Base-by-base conservation (phyloP, 352 stramenopile species). In the Globisporangium recalcitrans region DNA sequence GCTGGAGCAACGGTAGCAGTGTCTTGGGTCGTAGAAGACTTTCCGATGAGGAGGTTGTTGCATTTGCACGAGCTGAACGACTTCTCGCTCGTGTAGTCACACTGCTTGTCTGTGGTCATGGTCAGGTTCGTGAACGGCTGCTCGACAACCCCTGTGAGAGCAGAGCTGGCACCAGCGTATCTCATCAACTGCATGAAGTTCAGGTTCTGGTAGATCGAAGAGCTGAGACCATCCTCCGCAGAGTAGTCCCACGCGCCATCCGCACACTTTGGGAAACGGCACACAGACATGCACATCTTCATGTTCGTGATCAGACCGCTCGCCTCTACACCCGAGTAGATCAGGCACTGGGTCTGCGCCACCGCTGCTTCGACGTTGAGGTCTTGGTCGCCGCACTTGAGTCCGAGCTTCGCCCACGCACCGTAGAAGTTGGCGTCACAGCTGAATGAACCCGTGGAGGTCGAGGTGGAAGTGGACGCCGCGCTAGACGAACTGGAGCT, bases 241-340 rank as follows among this genome's bases (percentile, higher is more conserved):
- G 69, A 58, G 70, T 95, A 95, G 64, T 92, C 86, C 86, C 86
- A 95, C 64, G 64, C 74, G 54, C 77, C 80, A 42, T 90, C 83
- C 29, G 58, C 63, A 58, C 86, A 95, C 13, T 75, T 83, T 22
- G 86, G 86, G 67, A 95, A 91, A 49, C 78, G 74, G 47, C 86
- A 95, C n/a, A 88, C 73, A 14, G 83, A 92, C 69, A 95, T 74
- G 58, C 86, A 95, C 11, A 84, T 74, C 24, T 77, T 73, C 64
- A 91, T 58, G 63, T 88, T 75, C 11, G 77, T 73, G 26, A 92
- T 70, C 0, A 66, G 56, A 1, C 70, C 70, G 24, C 77, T 71
- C 0, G 78, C 76, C 26, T 85, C 76, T 1, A 75, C 63, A 11
- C 86, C 86, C 4, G 73, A 80, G 80, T 95, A 95, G 48, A 92